Conservation (phyloP, 1,139 yeast species). For the Saccharomycopsis crataegensis region DNA sequence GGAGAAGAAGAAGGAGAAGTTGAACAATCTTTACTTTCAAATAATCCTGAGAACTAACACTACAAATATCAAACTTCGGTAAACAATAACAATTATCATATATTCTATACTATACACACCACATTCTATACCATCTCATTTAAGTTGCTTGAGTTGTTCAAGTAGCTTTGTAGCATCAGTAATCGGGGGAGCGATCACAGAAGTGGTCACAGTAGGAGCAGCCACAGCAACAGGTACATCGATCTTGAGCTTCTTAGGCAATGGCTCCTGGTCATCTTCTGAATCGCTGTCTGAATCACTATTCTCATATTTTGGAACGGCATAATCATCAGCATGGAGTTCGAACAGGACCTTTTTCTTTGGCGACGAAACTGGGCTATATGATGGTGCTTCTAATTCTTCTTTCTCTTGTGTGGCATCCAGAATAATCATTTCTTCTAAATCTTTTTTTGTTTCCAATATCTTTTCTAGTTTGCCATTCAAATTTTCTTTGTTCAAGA, state of each 20-base stretch:
- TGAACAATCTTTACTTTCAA: neutral
- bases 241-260: constrained; percentile 8
- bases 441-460: constrained; percentile 34
- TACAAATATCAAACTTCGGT: neutral
- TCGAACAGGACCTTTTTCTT: neutral
- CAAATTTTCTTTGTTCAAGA: constrained; percentile 35
- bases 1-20: neutral
- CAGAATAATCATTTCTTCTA: constrained; percentile 37
- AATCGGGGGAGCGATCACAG: neutral
- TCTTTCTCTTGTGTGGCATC: constrained; percentile 32
- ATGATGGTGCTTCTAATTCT: constrained; percentile 20
- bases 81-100: neutral
- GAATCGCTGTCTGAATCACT: constrained; percentile 12
- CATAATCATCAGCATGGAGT: constrained; percentile 7
- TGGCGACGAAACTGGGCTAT: constrained; percentile 7
- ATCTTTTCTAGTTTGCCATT: constrained; percentile 38
- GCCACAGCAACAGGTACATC: neutral
- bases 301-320: constrained; percentile 13
- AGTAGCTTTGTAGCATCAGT: constrained; percentile 10
- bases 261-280: constrained; percentile 1
- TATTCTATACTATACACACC: neutral
- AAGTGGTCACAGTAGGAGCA: neutral
- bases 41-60: too few species aligned
- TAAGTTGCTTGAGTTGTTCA: constrained; percentile 4
- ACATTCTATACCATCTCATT: neutral